Base-by-base conservation (phyloP, 306 rosid genomes). In the Cucurbita maxima region DNA sequence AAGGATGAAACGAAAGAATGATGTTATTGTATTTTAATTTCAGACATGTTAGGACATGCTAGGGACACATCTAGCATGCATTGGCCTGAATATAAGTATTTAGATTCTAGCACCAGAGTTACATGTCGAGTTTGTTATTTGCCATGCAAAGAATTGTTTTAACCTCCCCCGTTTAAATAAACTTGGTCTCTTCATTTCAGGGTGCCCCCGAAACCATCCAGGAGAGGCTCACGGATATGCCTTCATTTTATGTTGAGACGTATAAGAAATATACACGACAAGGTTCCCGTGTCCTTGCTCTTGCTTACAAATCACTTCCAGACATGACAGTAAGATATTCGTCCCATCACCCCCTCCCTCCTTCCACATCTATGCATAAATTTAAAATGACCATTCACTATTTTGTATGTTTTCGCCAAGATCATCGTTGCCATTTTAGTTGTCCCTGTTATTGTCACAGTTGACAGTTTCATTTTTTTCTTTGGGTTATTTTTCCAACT, bases 141-240 rank as follows among this genome's bases (percentile, higher is more conserved):
- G 5, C 8, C 13, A 25, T 47, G 58, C 43, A 25, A 68, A 22
- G 22, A 68, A 22, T 67, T 67, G 22, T 14, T 48, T 67, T 4
- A 59, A 59, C 30, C 13, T 61, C 58, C 20, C 4, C 15, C 3
- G 51, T 41, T 19, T 9, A 64, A 41, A 18, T 51, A n/a, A 34
- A 51, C 45, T 34, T 48, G 16, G n/a, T 37, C 57, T 38, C 74
- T 77, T 59, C 75, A 51, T 78, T 81, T 79, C 90, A 94, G 99
- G 99, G 99, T 82, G 99, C 99, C 61, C 99, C 99, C 3, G 99
- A 94, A 89, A 84, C 91, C 76, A 91, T 94, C 87, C 95, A 94
- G 82, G 88, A 86, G 63, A 89, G 97, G 79, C 99, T 94, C 71
- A 71, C 77, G 40, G 89, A 91, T 79, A 55, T 88, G 57, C 99